phyloP scores from a whole-genome alignment of 2,329 filamentous ascomycete species.

The Verticillium isaacii region DNA sequence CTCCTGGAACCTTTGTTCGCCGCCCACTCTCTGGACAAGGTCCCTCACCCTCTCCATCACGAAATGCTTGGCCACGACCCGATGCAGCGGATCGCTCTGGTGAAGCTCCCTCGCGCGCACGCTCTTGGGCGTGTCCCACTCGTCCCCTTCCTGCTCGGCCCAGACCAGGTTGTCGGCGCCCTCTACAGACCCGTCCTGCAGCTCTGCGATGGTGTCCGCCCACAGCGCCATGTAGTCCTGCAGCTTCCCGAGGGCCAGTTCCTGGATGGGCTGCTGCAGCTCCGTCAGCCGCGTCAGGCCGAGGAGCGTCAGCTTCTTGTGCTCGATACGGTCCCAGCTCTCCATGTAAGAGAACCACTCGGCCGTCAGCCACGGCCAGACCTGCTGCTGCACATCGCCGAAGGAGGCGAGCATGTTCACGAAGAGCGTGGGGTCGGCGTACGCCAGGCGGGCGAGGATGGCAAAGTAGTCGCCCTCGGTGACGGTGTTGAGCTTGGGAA shows the following conservation, averaged over 20 bases:
- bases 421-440: conserved; percentile 68
- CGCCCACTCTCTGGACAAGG: conserved; percentile 56
- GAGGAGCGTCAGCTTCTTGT: conserved; percentile 68
- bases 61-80: conserved; percentile 59
- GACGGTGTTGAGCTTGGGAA: conserved; percentile 65
- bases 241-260: conserved; percentile 54
- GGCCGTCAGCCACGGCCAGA: conserved; percentile 54
- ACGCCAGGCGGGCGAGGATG: conserved; percentile 72
- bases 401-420: conserved; percentile 49
- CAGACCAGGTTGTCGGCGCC: conserved; percentile 49
- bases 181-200: conserved; percentile 55
- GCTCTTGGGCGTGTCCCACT: conserved; percentile 54
- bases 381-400: conserved; percentile 39
- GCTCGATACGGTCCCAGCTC: conserved; percentile 58
- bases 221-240: conserved; percentile 74
- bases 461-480: conserved; percentile 82
- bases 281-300: conserved; percentile 69
- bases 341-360: conserved; percentile 69
- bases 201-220: conserved; percentile 63
- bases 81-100: conserved; percentile 62
- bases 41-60: conserved; percentile 57
- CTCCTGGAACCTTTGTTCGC: conserved; percentile 60
- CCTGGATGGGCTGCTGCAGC: conserved; percentile 50
- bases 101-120: conserved; percentile 47
- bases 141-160: conserved; percentile 32